phyloP scores from a whole-genome alignment of 768 basidiomycete genomes.

The Tricholoma sp. region DNA sequence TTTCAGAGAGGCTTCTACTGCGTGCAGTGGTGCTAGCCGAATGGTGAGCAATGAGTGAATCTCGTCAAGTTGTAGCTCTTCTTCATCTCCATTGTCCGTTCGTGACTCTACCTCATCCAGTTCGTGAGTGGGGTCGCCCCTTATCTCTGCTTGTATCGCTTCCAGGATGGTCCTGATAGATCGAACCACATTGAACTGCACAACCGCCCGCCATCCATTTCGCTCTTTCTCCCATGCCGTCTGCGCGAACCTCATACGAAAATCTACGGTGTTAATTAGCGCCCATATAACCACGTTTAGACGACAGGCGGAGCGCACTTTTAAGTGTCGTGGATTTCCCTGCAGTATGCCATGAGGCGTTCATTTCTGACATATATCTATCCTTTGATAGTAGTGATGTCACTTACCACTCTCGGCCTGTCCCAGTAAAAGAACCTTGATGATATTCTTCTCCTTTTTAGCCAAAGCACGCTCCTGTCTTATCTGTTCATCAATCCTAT shows the following conservation, averaged over 20 bases:
- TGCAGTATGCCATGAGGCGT: slow-evolving; percentile 17
- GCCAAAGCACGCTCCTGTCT: slow-evolving; percentile 38
- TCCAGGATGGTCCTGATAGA: slow-evolving; percentile 64
- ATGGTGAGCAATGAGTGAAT: slow-evolving; percentile 49
- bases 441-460: slow-evolving; percentile 40
- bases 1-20: slow-evolving; percentile 61
- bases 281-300: background rate
- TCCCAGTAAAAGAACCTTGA: slow-evolving; percentile 60
- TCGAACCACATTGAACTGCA: slow-evolving; percentile 76
- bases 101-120: slow-evolving; percentile 27
- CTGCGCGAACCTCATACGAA: slow-evolving; percentile 63
- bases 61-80: slow-evolving; percentile 41
- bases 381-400: background rate
- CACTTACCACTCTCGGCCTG: slow-evolving; percentile 61
- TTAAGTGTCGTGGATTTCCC: slow-evolving; percentile 70
- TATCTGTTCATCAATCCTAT: slow-evolving; percentile 58
- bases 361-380: slow-evolving; percentile 5
- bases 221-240: slow-evolving; percentile 66
- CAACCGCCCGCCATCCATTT: slow-evolving; percentile 68
- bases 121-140: slow-evolving; percentile 29
- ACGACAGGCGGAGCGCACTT: slow-evolving; percentile 32
- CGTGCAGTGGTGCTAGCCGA: slow-evolving; percentile 57
- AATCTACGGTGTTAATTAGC: slow-evolving; percentile 39
- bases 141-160: slow-evolving; percentile 51
- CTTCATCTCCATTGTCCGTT: slow-evolving; percentile 15